Base-by-base conservation (phyloP, 2,329 filamentous ascomycete species). In the Sporothrix inflata region DNA sequence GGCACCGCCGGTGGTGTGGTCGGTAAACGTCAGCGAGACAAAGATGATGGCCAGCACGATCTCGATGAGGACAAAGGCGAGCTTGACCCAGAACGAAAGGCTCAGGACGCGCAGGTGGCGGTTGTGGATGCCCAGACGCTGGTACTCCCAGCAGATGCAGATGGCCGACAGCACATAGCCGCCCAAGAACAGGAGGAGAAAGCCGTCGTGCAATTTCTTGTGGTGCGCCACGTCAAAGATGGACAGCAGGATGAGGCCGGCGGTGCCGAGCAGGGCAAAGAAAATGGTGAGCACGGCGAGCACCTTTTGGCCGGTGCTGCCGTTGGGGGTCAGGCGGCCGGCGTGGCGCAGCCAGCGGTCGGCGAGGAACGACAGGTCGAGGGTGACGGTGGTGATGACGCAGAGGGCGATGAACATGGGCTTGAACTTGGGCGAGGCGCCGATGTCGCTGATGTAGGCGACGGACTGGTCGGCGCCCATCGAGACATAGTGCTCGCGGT, bases 91-190 rank as follows among this genome's bases (percentile, higher is more conserved):
- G 85, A 98, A 98, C 72, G 92, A 96, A 73, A 86, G 80, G 65
- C 90, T 88, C 12, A 99, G 87, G 75, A 96, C 83, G 71, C 86
- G 87, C 81, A 95, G 88, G 73, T 94, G 84, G 74, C 91, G 91
- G 84, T 94, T 93, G 79, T 91, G 60, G 45, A 83, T 86, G 34
- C 94, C 94, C 1, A 98, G 86, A 2, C 93, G 90, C 78, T 96
- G 91, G 80, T 97, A 98, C 80, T 98, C 94, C 83, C 89, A 90
- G 84, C 94, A 98, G 75, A 95, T 92, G 81, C 94, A 95, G 76
- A 98, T 87, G 71, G 95, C 94, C 4, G 91, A 93, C 71, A 97
- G 79, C 70, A 98, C 84, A 80, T 97, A 98, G 45, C 94, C 96
- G 16, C 81, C 89, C 79, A 98, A 93, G 81, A 99, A 99, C 69